Conservation (phyloP, 345 rosid genomes). For the Linum tenue region DNA sequence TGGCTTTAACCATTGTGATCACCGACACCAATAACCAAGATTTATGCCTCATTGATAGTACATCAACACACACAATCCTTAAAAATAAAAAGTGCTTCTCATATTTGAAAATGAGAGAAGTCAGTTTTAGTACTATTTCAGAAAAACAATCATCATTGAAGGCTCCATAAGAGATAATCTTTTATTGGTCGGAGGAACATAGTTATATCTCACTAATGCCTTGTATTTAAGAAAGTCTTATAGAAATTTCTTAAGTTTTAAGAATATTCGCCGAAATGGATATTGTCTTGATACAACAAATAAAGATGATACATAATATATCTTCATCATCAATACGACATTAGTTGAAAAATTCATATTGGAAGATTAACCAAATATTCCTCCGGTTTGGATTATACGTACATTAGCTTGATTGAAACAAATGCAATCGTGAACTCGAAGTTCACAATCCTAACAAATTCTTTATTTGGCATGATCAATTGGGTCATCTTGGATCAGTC, state of each 20-base stretch:
- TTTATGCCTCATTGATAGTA: conserved; percentile 5
- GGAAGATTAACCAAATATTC: background rate
- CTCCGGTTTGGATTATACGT: background rate
- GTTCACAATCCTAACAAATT: background rate
- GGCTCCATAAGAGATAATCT: background rate
- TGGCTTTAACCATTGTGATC: background rate
- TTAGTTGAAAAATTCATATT: background rate
- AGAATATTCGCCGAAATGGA: background rate
- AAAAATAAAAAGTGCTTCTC: background rate
- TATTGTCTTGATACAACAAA: background rate
- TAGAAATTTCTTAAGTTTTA: background rate
- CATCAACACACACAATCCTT: background rate
- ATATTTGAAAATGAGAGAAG: background rate
- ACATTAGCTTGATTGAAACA: background rate
- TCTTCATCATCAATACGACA: background rate
- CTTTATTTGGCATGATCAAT: background rate
- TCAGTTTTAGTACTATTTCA: background rate
- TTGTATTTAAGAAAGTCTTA: background rate
- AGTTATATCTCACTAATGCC: background rate
- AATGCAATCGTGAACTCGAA: background rate
- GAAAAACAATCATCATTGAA: background rate
- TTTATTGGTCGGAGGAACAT: background rate
- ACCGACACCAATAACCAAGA: background rate
- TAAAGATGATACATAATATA: background rate
- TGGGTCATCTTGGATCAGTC: background rate